Evolutionary conservation across 306 rosid genomes (phyloP).

Genomic region (Pterocarpus santalinus): DNA sequence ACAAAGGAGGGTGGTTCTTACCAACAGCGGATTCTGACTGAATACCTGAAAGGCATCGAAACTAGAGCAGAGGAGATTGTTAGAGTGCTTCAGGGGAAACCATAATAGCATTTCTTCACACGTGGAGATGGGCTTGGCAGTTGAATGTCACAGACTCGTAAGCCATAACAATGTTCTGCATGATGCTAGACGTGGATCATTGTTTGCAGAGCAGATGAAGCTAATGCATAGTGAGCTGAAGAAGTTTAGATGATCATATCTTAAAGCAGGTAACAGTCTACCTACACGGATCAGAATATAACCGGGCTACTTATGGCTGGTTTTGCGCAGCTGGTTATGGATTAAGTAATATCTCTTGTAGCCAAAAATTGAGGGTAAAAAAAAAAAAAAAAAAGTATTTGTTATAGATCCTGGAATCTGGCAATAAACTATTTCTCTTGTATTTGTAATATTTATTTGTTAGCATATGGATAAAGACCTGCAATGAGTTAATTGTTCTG

Average conservation of each 20-base stretch:
- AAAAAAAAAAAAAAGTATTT: not conserved
- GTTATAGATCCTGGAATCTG: conserved; percentile 36
- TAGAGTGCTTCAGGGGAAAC: conserved; percentile 68
- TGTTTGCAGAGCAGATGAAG: conserved; percentile 31
- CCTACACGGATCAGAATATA: conserved; percentile 31
- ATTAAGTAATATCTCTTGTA: conserved; percentile 7
- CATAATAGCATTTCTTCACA: conserved; percentile 44
- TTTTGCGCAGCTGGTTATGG: conserved; percentile 21
- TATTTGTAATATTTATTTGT: not conserved
- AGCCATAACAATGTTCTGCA: conserved; percentile 41
- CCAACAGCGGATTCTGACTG: conserved; percentile 81
- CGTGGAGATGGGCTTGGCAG: conserved; percentile 17
- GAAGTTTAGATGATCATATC: conserved; percentile 36
- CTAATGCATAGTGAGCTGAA: conserved; percentile 24
- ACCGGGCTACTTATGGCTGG: conserved; percentile 27
- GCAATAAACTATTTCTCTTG: conserved; percentile 30
- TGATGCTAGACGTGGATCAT: conserved; percentile 32
- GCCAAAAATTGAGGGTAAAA: conserved; percentile 6
- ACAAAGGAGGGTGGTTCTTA: conserved; percentile 93
- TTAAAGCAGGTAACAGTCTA: conserved; percentile 33
- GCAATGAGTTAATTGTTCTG: conserved; percentile 14
- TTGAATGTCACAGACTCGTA: not conserved
- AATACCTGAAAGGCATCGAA: conserved; percentile 88
- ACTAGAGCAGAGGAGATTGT: conserved; percentile 77
- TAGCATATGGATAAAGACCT: conserved; percentile 13